Percentiles rank a stretch among this genome's conserved stretches.
These are phyloP conservation scores for Withania somnifera DNA, from an alignment of 305 asterid genomes.

Conservation along the genomic window DNA sequence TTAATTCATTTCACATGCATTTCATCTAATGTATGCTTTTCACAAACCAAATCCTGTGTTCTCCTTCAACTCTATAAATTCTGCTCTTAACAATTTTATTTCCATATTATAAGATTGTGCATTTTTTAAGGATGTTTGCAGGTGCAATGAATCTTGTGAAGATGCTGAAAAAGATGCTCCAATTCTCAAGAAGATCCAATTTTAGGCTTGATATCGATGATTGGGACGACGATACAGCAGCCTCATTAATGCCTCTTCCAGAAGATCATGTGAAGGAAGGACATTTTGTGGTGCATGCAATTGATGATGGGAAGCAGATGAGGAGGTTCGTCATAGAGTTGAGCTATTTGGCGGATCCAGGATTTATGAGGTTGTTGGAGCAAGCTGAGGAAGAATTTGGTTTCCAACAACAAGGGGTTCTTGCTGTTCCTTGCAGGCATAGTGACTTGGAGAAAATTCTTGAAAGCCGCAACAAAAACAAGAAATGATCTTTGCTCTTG, in stretches of 20 bases:
- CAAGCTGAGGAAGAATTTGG: conserved; percentile 44
- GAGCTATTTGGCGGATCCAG: conserved; percentile 31
- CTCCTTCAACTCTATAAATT: not conserved
- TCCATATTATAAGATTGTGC: not conserved
- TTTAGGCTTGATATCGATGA: conserved; percentile 1
- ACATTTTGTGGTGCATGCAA: conserved; percentile 39
- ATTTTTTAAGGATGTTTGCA: conserved; percentile 14
- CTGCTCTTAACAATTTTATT: not conserved
- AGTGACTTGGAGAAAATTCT: conserved; percentile 29
- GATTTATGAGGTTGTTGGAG: conserved; percentile 27
- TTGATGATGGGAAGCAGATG: conserved; percentile 30
- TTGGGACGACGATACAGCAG: not conserved
- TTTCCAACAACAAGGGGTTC: conserved; percentile 32
- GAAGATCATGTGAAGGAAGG: conserved; percentile 50
- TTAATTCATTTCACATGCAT: conserved; percentile 19
- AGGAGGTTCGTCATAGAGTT: conserved; percentile 28
- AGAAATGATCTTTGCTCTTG: not conserved
- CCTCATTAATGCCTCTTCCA: conserved; percentile 9
- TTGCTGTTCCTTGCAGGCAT: conserved; percentile 35
- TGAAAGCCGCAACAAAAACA: conserved; percentile 11
- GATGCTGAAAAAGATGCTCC: conserved; percentile 11
- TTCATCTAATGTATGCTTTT: not conserved
- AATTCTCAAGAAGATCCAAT: not conserved
- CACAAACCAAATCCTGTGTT: not conserved
- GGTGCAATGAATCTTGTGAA: conserved; percentile 6